Base-by-base conservation (phyloP, 495 filamentous ascomycete species). In the Penicillium dipodomyicola region DNA sequence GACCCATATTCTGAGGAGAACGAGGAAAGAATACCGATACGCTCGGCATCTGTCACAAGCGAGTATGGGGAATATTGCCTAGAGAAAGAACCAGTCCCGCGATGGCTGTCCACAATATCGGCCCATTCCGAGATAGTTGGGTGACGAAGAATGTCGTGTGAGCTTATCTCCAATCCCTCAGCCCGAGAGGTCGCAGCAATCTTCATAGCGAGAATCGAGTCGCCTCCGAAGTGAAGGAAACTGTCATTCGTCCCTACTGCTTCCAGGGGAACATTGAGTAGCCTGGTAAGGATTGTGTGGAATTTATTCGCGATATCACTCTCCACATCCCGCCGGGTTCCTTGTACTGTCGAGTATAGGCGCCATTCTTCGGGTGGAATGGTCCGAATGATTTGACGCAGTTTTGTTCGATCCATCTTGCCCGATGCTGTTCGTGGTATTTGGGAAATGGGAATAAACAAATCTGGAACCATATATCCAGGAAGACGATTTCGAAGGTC, bases 41-140 rank as follows among this genome's bases (percentile, higher is more conserved):
- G 33, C 25, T 57, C 54, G 25, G 9, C n/a, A n/a, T 57, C 49
- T 11, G 27, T 42, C 10, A 62, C 27, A 5, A 58, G 27, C 3
- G 59, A 62, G 40, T 47, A 62, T 3, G 59, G 29, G 3, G 12
- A 10, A 41, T 55, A 23, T 19, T 41, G 39, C 15, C 12, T 27
- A 27, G 39, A 15, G 39, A 17, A 15, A 15, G 39, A 15, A 41
- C 7, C 3, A 32, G 15, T 4, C 27, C 27, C 20, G 41, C 41
- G 14, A 19, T 23, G 14, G 10, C 14, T 20, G 10, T 39, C 23
- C 3, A 32, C 53, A 27, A 56, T 22, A 11, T 22, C 6, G 14
- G 43, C 53, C 53, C 53, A 56, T 11, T 55, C 42, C 23, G 23
- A 19, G 41, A 55, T 47, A 8, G 52, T 55, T 19, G 52, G 52